phyloP scores from a whole-genome alignment of 2,329 filamentous ascomycete genomes.

The Talaromyces sp. region DNA sequence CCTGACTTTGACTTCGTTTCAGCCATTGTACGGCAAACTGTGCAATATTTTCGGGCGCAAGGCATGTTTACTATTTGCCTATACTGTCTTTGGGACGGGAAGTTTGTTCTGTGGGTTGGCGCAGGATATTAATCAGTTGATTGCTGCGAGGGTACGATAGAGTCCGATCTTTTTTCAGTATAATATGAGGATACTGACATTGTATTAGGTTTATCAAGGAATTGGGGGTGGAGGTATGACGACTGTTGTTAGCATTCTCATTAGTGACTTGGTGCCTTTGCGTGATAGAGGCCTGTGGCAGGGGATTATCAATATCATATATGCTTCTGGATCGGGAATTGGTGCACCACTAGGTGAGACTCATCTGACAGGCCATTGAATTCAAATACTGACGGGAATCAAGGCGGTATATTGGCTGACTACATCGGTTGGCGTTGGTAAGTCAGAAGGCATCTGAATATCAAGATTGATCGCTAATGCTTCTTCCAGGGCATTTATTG shows the following conservation, averaged over 20 bases:
- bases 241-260: conserved; percentile 65
- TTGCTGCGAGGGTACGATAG: conserved; percentile 55
- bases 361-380: background rate
- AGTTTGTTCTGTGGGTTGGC: conserved; percentile 63
- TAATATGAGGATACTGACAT: conserved; percentile 37
- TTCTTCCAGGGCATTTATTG: conserved; percentile 57
- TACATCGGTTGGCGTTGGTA: conserved; percentile 37
- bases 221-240: conserved; percentile 72
- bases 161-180: conserved; percentile 34
- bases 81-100: conserved; percentile 63
- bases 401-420: conserved; percentile 64
- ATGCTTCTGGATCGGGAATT: conserved; percentile 63
- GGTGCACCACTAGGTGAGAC: conserved; percentile 64
- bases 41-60: conserved; percentile 55
- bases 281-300: conserved; percentile 72
- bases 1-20: conserved; percentile 70
- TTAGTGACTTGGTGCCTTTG: conserved; percentile 70
- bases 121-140: conserved; percentile 63
- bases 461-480: background rate
- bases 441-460: background rate
- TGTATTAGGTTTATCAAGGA: conserved; percentile 53
- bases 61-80: conserved; percentile 62
- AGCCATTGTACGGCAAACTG: conserved; percentile 66
- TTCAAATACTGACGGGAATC: conserved; percentile 22
- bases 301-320: conserved; percentile 71